Conservation (phyloP, 768 basidiomycete species). For the Xanthoconium stramineum region DNA sequence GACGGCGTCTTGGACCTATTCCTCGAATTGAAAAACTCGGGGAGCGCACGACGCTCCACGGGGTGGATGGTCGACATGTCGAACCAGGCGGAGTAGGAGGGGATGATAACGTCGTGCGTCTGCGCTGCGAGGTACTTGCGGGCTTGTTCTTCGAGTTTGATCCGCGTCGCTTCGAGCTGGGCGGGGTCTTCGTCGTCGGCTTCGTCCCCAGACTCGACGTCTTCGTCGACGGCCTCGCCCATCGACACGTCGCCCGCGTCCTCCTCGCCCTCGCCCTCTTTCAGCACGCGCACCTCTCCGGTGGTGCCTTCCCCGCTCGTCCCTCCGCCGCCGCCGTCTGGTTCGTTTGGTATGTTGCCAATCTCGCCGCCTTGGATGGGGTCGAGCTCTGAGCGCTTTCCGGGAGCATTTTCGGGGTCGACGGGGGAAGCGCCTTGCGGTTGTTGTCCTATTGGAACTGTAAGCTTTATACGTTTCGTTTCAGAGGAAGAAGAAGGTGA, state of each 20-base stretch:
- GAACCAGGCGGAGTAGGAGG: conserved; percentile 98
- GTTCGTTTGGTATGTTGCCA: conserved; percentile 58
- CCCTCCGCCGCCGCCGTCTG: conserved; percentile 19
- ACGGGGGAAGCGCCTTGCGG: conserved; percentile 69
- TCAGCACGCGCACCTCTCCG: conserved; percentile 38
- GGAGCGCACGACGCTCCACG: conserved; percentile 87
- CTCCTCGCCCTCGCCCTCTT: conserved; percentile 60
- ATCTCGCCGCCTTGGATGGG: conserved; percentile 78
- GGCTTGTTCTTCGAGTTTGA: conserved; percentile 80
- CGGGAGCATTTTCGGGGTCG: conserved; percentile 74
- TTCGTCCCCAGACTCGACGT: conserved; percentile 73
- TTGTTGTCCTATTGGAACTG: conserved; percentile 43
- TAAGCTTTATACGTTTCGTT: conserved; percentile 56
- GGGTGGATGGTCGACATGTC: conserved; percentile 91
- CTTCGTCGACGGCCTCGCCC: conserved; percentile 76
- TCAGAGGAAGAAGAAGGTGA: conserved; percentile 54
- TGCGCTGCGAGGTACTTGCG: conserved; percentile 95
- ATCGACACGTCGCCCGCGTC: conserved; percentile 76
- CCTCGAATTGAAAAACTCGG: conserved; percentile 97
- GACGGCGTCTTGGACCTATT: conserved; percentile 94
- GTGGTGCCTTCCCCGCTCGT: conserved; percentile 20
- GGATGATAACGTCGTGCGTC: conserved; percentile 95
- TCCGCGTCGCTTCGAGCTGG: conserved; percentile 75
- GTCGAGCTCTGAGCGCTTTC: conserved; percentile 87
- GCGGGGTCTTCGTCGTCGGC: conserved; percentile 85